A percentile compares a stretch with the other conserved stretches of the same genome.
These are phyloP conservation scores for Rhizopus sp. DNA, from an alignment of 371 early-diverging fungal species.

Conservation along the genomic window DNA sequence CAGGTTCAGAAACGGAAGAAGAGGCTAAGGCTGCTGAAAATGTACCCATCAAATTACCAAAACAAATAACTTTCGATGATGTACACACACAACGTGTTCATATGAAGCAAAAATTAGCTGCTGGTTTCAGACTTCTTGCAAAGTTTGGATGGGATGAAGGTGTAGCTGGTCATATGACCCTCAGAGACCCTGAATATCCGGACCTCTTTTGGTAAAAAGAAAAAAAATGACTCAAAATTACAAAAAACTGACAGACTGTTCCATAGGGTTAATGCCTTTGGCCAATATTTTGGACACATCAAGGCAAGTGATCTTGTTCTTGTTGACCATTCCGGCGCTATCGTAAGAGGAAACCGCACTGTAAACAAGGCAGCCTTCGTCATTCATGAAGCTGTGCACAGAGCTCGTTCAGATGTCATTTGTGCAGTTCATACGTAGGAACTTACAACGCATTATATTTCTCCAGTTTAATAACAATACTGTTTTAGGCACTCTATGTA, in stretches of 20 bases:
- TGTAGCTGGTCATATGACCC: conserved; percentile 62
- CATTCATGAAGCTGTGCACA: conserved; percentile 60
- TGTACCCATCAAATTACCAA: conserved; percentile 41
- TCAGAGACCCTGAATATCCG: conserved; percentile 62
- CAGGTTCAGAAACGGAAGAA: conserved; percentile 50
- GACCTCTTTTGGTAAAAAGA: conserved; percentile 57
- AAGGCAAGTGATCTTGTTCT: conserved; percentile 57
- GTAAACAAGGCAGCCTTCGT: conserved; percentile 67
- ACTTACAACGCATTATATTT: background rate
- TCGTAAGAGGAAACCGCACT: conserved; percentile 47
- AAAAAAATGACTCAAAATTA: background rate
- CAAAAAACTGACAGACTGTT: background rate
- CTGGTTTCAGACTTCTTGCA: conserved; percentile 59
- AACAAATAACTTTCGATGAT: conserved; percentile 34
- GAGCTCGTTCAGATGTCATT: conserved; percentile 46
- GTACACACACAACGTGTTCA: conserved; percentile 56
- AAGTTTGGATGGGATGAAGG: conserved; percentile 62
- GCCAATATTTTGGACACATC: conserved; percentile 56
- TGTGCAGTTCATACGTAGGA: conserved; percentile 58
- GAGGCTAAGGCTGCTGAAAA: conserved; percentile 47
- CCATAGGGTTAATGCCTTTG: conserved; percentile 55
- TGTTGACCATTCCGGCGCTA: conserved; percentile 55
- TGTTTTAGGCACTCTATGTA: conserved; percentile 55
- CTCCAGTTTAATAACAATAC: background rate
- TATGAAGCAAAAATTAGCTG: conserved; percentile 60